phyloP scores from a whole-genome alignment of 192 early-diverging fungal species.

The Coemansia nantahalensis region DNA sequence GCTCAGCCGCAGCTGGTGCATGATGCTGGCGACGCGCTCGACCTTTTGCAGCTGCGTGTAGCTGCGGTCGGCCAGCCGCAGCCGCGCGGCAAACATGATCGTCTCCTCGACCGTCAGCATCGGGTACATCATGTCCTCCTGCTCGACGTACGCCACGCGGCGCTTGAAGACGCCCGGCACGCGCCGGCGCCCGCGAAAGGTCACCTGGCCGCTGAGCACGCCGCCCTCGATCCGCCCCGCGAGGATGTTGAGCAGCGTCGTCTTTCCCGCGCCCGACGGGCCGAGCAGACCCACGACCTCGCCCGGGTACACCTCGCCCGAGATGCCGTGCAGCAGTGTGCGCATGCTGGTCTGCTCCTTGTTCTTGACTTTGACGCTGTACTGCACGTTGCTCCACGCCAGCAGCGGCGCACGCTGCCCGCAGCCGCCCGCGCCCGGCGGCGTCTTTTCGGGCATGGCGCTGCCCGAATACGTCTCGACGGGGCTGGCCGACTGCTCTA shows the following conservation, averaged over 20 bases:
- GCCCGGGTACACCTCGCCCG: slow-evolving; percentile 77
- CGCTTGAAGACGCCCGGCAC: slow-evolving; percentile 66
- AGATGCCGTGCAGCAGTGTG: slow-evolving; percentile 63
- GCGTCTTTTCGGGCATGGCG: slow-evolving; percentile 8
- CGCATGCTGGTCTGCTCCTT: slow-evolving; percentile 43
- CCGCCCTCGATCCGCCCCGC: slow-evolving; percentile 72
- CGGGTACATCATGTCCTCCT: slow-evolving; percentile 83
- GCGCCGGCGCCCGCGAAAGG: slow-evolving; percentile 72
- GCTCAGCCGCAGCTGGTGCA: slow-evolving; percentile 84
- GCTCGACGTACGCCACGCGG: slow-evolving; percentile 82
- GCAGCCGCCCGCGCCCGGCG: slow-evolving; percentile 2
- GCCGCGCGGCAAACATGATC: slow-evolving; percentile 81
- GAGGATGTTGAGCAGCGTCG: slow-evolving; percentile 87
- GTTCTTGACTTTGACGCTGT: slow-evolving; percentile 47
- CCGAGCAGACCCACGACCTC: slow-evolving; percentile 93
- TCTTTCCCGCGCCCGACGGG: slow-evolving; percentile 90
- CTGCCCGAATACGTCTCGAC: slow-evolving; percentile 19
- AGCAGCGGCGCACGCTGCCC: slow-evolving; percentile 25
- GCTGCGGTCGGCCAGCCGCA: slow-evolving; percentile 74
- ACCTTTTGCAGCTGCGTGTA: slow-evolving; percentile 61
- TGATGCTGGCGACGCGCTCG: slow-evolving; percentile 71
- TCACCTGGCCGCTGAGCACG: slow-evolving; percentile 67
- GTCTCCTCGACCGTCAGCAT: slow-evolving; percentile 91
- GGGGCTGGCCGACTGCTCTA: slow-evolving; percentile 47
- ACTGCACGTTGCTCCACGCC: slow-evolving; percentile 42